A percentile compares a stretch with the other conserved stretches of the same genome.
Evolutionary conservation across 257 asterid species (phyloP).

Genomic region (Gynochthodes officinalis): DNA sequence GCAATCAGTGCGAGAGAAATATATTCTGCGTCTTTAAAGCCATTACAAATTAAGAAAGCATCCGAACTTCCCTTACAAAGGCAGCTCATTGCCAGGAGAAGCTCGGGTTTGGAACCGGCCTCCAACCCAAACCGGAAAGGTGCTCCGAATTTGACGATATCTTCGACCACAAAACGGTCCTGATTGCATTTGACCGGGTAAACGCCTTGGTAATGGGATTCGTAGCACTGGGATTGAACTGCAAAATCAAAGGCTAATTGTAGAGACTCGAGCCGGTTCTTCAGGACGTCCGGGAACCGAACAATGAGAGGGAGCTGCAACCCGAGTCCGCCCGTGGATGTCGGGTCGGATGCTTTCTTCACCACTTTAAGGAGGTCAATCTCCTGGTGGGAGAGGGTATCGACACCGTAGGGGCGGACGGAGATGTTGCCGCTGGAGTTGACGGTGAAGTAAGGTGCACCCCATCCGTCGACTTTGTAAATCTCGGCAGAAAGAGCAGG

Average conservation of each 20-base stretch:
- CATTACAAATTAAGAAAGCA: constrained; percentile 79
- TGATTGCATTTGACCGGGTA: constrained; percentile 97
- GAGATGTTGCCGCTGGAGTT: constrained; percentile 73
- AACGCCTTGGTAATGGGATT: constrained; percentile 85
- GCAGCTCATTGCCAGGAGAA: constrained; percentile 85
- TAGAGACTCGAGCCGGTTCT: constrained; percentile 67
- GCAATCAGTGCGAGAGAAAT: constrained; percentile 78
- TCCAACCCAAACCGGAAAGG: constrained; percentile 80
- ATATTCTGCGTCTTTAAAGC: constrained; percentile 90
- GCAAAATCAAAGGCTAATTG: constrained; percentile 67
- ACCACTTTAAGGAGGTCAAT: constrained; percentile 89
- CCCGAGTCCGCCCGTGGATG: constrained; percentile 68
- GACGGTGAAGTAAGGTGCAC: constrained; percentile 84
- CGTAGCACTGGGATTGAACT: constrained; percentile 60
- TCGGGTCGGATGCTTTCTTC: constrained; percentile 75
- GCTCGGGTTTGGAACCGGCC: constrained; percentile 98
- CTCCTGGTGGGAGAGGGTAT: constrained; percentile 75
- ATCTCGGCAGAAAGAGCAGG: constrained; percentile 61
- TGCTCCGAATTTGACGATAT: constrained; percentile 82
- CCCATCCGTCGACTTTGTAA: constrained; percentile 86
- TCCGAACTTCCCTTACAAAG: constrained; percentile 78
- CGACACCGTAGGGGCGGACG: constrained; percentile 58
- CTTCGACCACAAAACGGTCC: constrained; percentile 82
- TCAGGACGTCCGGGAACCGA: constrained; percentile 81
- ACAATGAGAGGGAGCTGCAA: constrained; percentile 73